These are phyloP conservation scores for Zymoseptoria ardabiliae DNA, from an alignment of 2,329 filamentous ascomycete species.

Conservation along the genomic window DNA sequence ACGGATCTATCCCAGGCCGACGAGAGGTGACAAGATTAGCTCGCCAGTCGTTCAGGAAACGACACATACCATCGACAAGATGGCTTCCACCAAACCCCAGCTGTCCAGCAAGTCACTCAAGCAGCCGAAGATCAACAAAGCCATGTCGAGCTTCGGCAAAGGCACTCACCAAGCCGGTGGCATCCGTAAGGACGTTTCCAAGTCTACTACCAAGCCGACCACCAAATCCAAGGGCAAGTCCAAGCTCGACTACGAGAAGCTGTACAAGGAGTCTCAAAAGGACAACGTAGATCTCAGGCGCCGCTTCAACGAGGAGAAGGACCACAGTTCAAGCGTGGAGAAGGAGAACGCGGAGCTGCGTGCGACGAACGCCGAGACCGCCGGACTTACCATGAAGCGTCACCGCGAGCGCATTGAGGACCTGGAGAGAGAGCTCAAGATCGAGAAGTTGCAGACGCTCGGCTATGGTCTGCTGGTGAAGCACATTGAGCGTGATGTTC, in stretches of 20 bases:
- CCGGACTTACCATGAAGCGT: neutral
- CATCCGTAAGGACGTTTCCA: neutral
- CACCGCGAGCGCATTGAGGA: neutral
- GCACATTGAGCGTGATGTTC: neutral
- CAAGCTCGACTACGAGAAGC: neutral
- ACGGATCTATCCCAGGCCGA: too few species aligned
- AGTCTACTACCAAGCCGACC: neutral
- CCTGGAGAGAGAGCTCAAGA: neutral
- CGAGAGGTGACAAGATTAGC: too few species aligned
- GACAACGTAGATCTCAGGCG: neutral
- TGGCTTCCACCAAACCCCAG: neutral
- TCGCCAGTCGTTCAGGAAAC: neutral
- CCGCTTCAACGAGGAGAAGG: neutral
- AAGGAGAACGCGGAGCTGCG: neutral
- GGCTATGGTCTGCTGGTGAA: neutral
- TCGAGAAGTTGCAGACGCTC: neutral
- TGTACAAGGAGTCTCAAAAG: neutral
- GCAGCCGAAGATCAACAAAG: neutral
- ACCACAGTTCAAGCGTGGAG: neutral
- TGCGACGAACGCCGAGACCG: neutral
- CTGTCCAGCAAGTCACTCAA: neutral
- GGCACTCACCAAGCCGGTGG: too few species aligned
- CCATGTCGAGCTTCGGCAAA: neutral
- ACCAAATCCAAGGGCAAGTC: neutral
- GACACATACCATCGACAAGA: neutral